Evolutionary conservation across 345 rosid species (phyloP).

Genomic region (Abelmoschus esculentus): DNA sequence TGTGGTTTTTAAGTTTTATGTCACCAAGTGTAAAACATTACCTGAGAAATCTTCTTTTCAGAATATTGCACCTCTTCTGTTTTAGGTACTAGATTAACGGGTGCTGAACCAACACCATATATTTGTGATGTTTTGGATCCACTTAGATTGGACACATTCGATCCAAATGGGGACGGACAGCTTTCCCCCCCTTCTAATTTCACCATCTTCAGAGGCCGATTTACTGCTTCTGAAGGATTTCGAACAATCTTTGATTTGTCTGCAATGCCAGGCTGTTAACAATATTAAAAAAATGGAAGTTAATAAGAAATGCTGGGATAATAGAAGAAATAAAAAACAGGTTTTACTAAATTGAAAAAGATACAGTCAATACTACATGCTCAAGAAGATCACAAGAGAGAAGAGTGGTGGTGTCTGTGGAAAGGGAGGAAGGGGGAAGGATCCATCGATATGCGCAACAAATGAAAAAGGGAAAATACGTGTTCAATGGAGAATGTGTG

Average conservation of each 20-base stretch:
- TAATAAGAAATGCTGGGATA: constrained; percentile 5
- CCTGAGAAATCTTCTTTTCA: constrained; percentile 44
- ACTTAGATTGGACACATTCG: constrained; percentile 15
- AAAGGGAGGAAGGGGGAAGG: not conserved
- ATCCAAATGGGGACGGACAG: constrained; percentile 20
- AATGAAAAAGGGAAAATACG: not conserved
- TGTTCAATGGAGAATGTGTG: not conserved
- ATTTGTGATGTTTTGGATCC: constrained; percentile 34
- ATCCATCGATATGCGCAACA: not conserved
- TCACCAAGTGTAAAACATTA: constrained; percentile 9
- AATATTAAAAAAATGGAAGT: constrained; percentile 3
- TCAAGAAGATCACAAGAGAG: not conserved
- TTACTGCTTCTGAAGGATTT: constrained; percentile 37
- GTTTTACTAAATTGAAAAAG: not conserved
- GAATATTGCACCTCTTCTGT: constrained; percentile 33
- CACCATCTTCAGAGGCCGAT: constrained; percentile 48
- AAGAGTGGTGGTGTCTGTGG: not conserved
- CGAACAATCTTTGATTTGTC: constrained; percentile 32
- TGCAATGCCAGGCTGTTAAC: constrained; percentile 44
- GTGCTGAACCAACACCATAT: constrained; percentile 26
- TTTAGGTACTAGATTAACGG: constrained; percentile 27
- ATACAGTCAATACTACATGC: not conserved
- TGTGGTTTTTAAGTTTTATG: not conserved
- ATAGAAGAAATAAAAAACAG: not conserved
- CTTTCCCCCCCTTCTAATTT: constrained; percentile 49